phyloP scores from a whole-genome alignment of 2,329 filamentous ascomycete species.

The Exophiala calicioides region DNA sequence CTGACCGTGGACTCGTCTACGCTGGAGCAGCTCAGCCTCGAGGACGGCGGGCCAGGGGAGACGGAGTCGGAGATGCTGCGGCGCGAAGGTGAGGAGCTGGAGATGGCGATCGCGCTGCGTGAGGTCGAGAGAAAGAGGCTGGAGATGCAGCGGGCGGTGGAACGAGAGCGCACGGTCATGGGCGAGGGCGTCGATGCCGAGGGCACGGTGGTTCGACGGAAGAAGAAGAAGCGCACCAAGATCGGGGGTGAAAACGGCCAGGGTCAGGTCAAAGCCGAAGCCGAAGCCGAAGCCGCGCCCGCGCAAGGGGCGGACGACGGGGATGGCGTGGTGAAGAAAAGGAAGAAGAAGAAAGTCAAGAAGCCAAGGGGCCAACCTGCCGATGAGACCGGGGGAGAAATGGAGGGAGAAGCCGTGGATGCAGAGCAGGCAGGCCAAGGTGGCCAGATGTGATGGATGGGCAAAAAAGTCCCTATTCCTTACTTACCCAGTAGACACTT shows the following conservation, averaged over 20 bases:
- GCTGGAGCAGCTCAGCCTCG: slow-evolving; percentile 71
- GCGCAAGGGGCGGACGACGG: slow-evolving; percentile 6
- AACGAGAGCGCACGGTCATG: slow-evolving; percentile 41
- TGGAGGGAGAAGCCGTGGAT: not conserved
- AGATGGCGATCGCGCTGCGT: slow-evolving; percentile 85
- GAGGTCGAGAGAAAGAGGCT: slow-evolving; percentile 83
- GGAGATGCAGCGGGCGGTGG: slow-evolving; percentile 68
- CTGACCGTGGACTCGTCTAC: slow-evolving; percentile 86
- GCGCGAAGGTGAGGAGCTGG: slow-evolving; percentile 74
- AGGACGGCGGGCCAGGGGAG: slow-evolving; percentile 47
- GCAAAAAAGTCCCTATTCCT: too few species aligned
- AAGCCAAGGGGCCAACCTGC: slow-evolving; percentile 8
- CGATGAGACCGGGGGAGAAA: not conserved
- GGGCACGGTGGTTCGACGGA: slow-evolving; percentile 53
- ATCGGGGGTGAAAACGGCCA: not conserved
- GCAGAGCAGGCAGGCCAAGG: too few species aligned
- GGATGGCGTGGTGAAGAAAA: slow-evolving; percentile 25
- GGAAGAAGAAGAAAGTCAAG: slow-evolving; percentile 32
- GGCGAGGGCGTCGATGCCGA: slow-evolving; percentile 52
- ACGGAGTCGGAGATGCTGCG: slow-evolving; percentile 51
- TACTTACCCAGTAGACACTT: too few species aligned
- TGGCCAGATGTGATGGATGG: too few species aligned
- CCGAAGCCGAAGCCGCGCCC: not conserved
- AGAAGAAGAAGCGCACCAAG: slow-evolving; percentile 61
- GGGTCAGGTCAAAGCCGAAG: not conserved